These are phyloP conservation scores for Mollisia scopiformis DNA, from an alignment of 2,329 filamentous ascomycete species.

Conservation along the genomic window DNA sequence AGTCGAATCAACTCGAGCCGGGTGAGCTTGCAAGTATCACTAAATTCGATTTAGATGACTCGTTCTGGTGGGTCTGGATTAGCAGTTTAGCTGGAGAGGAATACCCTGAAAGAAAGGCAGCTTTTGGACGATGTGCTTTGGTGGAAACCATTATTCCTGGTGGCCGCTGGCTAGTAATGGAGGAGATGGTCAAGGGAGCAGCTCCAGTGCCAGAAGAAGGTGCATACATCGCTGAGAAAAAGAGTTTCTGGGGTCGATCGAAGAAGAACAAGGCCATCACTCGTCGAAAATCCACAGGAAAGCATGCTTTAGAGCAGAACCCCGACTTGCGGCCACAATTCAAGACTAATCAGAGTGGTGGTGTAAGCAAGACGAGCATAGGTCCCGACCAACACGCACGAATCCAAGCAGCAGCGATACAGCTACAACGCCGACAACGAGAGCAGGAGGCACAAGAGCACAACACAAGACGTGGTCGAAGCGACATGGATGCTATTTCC, in stretches of 20 bases:
- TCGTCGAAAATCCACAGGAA: slow-evolving; percentile 72
- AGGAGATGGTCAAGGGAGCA: slow-evolving; percentile 94
- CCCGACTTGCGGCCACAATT: slow-evolving; percentile 43
- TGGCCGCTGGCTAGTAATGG: slow-evolving; percentile 90
- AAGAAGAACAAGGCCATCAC: slow-evolving; percentile 64
- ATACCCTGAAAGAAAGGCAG: slow-evolving; percentile 80
- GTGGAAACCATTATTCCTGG: slow-evolving; percentile 83
- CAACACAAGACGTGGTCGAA: slow-evolving; percentile 54
- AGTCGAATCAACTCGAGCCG: slow-evolving; percentile 75
- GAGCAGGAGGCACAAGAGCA: slow-evolving; percentile 64
- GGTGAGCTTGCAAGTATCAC: slow-evolving; percentile 94
- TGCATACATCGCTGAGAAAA: slow-evolving; percentile 94
- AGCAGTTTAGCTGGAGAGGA: slow-evolving; percentile 92
- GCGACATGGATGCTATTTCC: slow-evolving; percentile 57
- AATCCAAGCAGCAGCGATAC: slow-evolving; percentile 88
- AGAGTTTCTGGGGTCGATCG: slow-evolving; percentile 88
- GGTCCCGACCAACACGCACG: slow-evolving; percentile 89
- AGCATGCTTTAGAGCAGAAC: slow-evolving; percentile 54
- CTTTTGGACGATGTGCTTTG: slow-evolving; percentile 91
- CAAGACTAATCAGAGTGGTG: slow-evolving; percentile 44
- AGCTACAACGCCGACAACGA: slow-evolving; percentile 76
- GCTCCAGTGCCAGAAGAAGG: slow-evolving; percentile 82
- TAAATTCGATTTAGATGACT: slow-evolving; percentile 84
- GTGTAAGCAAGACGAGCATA: slow-evolving; percentile 78
- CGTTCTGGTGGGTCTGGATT: slow-evolving; percentile 99